phyloP scores from a whole-genome alignment of 208 protist genomes.

The Trypanosoma avium region DNA sequence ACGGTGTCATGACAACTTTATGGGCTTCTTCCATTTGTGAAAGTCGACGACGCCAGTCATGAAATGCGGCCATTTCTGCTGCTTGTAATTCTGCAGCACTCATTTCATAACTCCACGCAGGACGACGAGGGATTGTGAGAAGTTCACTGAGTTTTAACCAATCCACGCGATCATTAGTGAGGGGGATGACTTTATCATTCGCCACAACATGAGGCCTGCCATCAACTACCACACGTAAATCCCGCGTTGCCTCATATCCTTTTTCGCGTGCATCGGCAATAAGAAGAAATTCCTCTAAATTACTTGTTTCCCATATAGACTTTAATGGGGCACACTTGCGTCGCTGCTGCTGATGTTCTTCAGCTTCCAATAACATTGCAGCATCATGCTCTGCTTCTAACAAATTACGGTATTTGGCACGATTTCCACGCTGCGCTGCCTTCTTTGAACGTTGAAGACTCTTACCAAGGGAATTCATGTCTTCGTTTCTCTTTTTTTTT shows the following conservation, averaged over 20 bases:
- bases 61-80: conserved; percentile 81
- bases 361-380: conserved; percentile 32
- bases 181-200: conserved; percentile 63
- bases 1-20: conserved; percentile 95
- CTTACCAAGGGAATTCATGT: conserved; percentile 68
- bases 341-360: conserved; percentile 39
- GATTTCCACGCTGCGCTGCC: conserved; percentile 30
- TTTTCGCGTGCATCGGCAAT: conserved; percentile 87
- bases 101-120: conserved; percentile 80
- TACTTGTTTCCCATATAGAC: conserved; percentile 90
- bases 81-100: conserved; percentile 59
- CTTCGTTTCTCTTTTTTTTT: neutral
- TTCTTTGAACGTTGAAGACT: conserved; percentile 77
- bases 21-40: conserved; percentile 93
- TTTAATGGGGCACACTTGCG: conserved; percentile 42
- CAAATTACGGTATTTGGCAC: conserved; percentile 44
- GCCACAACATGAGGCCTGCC: conserved; percentile 78
- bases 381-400: conserved; percentile 48
- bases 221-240: conserved; percentile 79
- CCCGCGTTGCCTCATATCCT: conserved; percentile 80
- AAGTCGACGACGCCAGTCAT: conserved; percentile 89
- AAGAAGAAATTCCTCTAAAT: conserved; percentile 83
- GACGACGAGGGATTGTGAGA: conserved; percentile 85
- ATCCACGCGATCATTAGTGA: conserved; percentile 35
- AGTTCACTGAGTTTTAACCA: conserved; percentile 76